Evolutionary conservation across 1,284 basidiomycete species (phyloP).

Genomic region (Coniophora puteana): DNA sequence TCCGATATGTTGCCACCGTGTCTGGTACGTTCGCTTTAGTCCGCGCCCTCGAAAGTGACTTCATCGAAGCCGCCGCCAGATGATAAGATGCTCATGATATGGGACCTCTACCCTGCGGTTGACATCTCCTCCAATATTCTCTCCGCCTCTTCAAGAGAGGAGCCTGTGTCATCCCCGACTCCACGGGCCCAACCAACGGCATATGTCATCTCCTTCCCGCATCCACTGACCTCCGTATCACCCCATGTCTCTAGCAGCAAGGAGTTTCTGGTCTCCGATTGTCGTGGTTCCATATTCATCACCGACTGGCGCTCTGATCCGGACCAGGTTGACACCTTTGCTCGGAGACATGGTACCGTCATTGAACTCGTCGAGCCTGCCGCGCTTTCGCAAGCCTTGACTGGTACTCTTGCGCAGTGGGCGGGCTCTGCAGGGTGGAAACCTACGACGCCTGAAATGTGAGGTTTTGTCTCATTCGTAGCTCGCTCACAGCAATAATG

Average conservation of each 20-base stretch:
- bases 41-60: constrained; percentile 2
- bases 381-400: constrained; percentile 48
- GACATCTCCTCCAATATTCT: constrained; percentile 34
- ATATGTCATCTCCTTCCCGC: constrained; percentile 66
- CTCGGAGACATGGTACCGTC: constrained; percentile 57
- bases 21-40: constrained; percentile 45
- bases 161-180: constrained; percentile 18
- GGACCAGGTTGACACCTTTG: constrained; percentile 45
- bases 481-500: constrained; percentile 3
- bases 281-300: constrained; percentile 65
- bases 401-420: constrained; percentile 43
- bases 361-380: constrained; percentile 70
- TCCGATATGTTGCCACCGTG: constrained; percentile 73
- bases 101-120: constrained; percentile 65
- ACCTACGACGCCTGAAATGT: constrained; percentile 66
- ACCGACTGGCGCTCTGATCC: constrained; percentile 77
- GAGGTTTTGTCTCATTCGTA: constrained; percentile 21
- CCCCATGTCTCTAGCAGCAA: constrained; percentile 72
- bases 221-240: constrained; percentile 62
- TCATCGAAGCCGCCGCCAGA: constrained; percentile 36
- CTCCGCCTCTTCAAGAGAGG: constrained; percentile 15
- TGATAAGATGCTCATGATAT: constrained; percentile 79
- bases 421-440: constrained; percentile 67
- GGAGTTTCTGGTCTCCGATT: constrained; percentile 73
- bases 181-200: constrained; percentile 65